Base-by-base conservation (phyloP, 345 rosid genomes). In the Euphorbia pulcherrima region DNA sequence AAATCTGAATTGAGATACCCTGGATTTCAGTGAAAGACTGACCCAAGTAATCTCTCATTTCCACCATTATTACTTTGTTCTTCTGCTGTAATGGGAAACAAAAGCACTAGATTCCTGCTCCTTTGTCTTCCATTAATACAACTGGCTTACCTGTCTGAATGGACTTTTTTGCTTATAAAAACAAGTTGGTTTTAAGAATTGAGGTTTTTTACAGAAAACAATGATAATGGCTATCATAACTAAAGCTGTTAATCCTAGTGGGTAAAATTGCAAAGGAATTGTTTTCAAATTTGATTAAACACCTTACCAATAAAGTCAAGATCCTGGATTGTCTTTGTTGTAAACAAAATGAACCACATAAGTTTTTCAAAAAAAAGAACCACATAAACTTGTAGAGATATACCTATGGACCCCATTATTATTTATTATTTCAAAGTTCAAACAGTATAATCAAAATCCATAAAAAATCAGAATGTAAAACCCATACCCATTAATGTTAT, bases 71-170 rank as follows among this genome's bases (percentile, higher is more conserved):
- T 55, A 67, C 58, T 47, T 50, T 67, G 62, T 67, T 69, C 58
- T 41, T 68, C 67, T 60, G 63, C 70, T 60, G 79, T 72, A 52
- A 51, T 54, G 64, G 77, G 75, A 78, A 80, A 69, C 84, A 72
- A 80, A 64, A 79, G 60, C 72, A 68, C 84, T 71, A 59, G 83
- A 88, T 85, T 83, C 86, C 79, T 76, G 78, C 78, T 70, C 55
- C 53, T 69, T 77, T 78, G 76, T 77, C 81, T 69, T 75, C 81
- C 37, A 33, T 33, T 33, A 33, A 68, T 71, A 50, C 26, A 62
- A 41, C 63, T 76, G 79, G 70, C 76, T 61, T 68, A 44, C 37
- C 78, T 64, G 72, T 35, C 8, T 35, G 12, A 67, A 11, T 35
- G 12, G 64, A 11, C 13, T 40, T 53, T 53, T 53, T 20, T 53